phyloP scores from a whole-genome alignment of 1,284 basidiomycete species.

The Puccinia sorghi region DNA sequence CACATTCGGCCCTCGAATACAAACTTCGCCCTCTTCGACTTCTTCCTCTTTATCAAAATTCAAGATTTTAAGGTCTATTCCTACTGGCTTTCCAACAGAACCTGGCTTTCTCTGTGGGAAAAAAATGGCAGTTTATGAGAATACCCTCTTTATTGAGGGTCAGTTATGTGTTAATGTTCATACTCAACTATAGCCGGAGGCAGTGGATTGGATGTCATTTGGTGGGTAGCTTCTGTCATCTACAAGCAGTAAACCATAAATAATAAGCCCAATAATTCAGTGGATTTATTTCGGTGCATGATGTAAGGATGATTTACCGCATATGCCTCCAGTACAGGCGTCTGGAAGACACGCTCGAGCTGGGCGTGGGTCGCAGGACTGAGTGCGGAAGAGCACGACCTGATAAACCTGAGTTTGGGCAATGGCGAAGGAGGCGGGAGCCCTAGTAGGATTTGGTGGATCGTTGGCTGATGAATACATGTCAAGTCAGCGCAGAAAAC shows the following conservation, averaged over 20 bases:
- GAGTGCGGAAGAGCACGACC: constrained; percentile 62
- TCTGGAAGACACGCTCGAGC: constrained; percentile 61
- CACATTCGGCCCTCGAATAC: constrained; percentile 62
- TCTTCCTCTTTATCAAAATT: constrained; percentile 57
- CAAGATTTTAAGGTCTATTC: constrained; percentile 61
- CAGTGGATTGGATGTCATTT: constrained; percentile 60
- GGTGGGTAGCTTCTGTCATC: constrained; percentile 60
- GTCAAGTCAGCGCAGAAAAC: background rate
- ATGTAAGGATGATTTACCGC: constrained; percentile 15
- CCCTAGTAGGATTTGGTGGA: constrained; percentile 62
- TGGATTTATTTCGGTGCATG: constrained; percentile 9
- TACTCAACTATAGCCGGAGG: constrained; percentile 54
- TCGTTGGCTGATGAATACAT: constrained; percentile 60
- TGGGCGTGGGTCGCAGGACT: constrained; percentile 58
- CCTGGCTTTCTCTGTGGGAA: constrained; percentile 59
- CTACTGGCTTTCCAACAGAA: constrained; percentile 61
- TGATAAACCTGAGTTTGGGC: constrained; percentile 62
- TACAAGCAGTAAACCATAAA: constrained; percentile 22
- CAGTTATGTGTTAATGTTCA: background rate
- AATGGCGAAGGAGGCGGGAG: constrained; percentile 58
- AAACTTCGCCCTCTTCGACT: constrained; percentile 60
- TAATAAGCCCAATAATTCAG: background rate
- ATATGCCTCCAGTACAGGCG: constrained; percentile 63
- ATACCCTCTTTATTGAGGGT: background rate
- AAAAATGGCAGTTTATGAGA: background rate